Conservation (phyloP, 2,329 filamentous ascomycete genomes). For the Arthrobotrys iridis region DNA sequence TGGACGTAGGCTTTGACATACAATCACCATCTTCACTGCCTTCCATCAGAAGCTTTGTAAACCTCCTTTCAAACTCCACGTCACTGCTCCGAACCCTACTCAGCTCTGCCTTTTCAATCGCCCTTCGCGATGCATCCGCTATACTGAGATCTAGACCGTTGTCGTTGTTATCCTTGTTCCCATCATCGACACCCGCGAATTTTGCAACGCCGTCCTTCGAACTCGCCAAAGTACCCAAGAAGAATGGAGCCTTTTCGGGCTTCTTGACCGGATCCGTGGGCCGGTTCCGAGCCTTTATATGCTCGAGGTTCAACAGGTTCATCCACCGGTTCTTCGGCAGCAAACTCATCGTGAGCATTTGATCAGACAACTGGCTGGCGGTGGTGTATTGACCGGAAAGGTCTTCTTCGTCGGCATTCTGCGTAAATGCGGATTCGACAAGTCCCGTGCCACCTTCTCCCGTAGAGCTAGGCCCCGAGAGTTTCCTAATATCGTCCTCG, state of each 20-base stretch:
- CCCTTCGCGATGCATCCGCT: slow-evolving; percentile 38
- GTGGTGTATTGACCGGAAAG: slow-evolving; percentile 68
- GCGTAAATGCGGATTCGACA: slow-evolving; percentile 78
- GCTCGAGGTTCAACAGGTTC: slow-evolving; percentile 87
- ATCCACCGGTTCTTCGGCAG: slow-evolving; percentile 94
- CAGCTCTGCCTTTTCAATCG: slow-evolving; percentile 65
- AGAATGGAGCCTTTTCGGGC: slow-evolving; percentile 95
- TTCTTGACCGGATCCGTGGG: slow-evolving; percentile 89
- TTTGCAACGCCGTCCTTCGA: slow-evolving; percentile 37
- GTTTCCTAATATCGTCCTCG: slow-evolving; percentile 74
- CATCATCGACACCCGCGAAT: slow-evolving; percentile 29
- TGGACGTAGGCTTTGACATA: slow-evolving; percentile 62
- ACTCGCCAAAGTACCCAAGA: slow-evolving; percentile 72
- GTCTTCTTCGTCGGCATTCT: slow-evolving; percentile 65
- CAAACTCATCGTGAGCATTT: slow-evolving; percentile 87
- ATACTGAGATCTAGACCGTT: slow-evolving; percentile 57
- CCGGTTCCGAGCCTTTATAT: slow-evolving; percentile 85
- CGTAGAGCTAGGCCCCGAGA: slow-evolving; percentile 77
- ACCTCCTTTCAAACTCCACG: slow-evolving; percentile 68
- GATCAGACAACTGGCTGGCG: slow-evolving; percentile 80
- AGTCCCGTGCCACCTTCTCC: slow-evolving; percentile 81
- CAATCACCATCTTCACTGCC: slow-evolving; percentile 70
- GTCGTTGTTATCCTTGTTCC: slow-evolving; percentile 61
- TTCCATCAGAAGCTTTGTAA: slow-evolving; percentile 69
- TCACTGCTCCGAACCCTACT: slow-evolving; percentile 76